Evolutionary conservation across 2,329 filamentous ascomycete genomes (phyloP).

Genomic region (Fusarium marasasianum): DNA sequence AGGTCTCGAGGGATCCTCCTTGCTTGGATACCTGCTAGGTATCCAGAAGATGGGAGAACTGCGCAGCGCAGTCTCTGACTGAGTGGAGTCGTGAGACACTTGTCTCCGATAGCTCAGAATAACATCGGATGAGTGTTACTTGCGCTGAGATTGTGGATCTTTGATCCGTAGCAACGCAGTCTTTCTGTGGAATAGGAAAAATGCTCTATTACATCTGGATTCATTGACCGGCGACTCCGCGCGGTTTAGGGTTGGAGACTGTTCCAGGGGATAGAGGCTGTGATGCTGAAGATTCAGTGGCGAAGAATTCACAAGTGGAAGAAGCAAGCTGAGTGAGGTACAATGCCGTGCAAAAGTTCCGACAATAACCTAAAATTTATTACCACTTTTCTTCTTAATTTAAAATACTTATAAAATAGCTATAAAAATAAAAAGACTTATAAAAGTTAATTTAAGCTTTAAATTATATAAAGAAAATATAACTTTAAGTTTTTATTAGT

Average conservation of each 20-base stretch:
- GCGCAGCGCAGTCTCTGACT: slow-evolving; percentile 14
- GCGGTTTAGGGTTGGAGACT: not conserved
- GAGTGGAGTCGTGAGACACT: slow-evolving; percentile 41
- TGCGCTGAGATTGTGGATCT: slow-evolving; percentile 22
- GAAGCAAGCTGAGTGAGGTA: not conserved
- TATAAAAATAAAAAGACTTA: too few relatives aligned
- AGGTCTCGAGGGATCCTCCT: slow-evolving; percentile 30
- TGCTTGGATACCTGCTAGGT: slow-evolving; percentile 13
- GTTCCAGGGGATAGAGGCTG: not conserved
- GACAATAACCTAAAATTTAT: too few relatives aligned
- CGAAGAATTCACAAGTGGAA: slow-evolving; percentile 6
- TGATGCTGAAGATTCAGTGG: not conserved
- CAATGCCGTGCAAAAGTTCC: too few relatives aligned
- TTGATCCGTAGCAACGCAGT: slow-evolving; percentile 31
- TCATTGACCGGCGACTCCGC: slow-evolving; percentile 13
- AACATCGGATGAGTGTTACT: slow-evolving; percentile 14
- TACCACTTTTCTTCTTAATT: too few relatives aligned
- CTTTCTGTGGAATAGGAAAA: slow-evolving; percentile 4
- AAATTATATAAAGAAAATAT: too few relatives aligned
- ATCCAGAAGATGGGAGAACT: slow-evolving; percentile 17
- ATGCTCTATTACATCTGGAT: slow-evolving; percentile 7
- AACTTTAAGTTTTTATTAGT: too few relatives aligned
- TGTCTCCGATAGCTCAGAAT: slow-evolving; percentile 36
- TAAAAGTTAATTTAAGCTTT: too few relatives aligned
- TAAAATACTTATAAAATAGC: too few relatives aligned